Base-by-base conservation (phyloP, 441 rosid genomes). In the Lepidium campestre region DNA sequence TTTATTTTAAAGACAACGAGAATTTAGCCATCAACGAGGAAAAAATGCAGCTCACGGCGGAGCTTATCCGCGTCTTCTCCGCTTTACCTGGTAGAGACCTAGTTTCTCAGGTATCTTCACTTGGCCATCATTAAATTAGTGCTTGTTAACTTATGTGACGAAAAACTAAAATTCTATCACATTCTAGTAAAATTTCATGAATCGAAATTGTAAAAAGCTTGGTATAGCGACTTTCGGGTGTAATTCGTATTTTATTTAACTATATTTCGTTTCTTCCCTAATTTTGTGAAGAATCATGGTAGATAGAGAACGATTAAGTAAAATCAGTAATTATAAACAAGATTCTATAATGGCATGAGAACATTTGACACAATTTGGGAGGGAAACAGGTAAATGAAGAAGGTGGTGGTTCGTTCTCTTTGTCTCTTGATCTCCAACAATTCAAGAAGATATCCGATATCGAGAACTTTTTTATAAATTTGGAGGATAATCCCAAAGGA, bases 401-500 rank as follows among this genome's bases (percentile, higher is more conserved):
- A 13, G 77, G 80, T 62, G 72, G 75, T 37, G 89, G 84, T 7
- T 70, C 75, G 42, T 77, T 78, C 68, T 68, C 81, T 67, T 77
- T 90, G 74, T 74, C 89, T 5, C 77, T 92, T 57, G 93, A 95
- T 79, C 87, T 86, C 64, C 86, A 85, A 76, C 78, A 79, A n/a
- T 91, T 91, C 54, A 82, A 79, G 67, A 86, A 88, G 68, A 19
- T 79, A 54, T 86, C 86, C 35, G 62, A 81, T 18, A 57, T 83
- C 40, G 77, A 80, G 40, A 82, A 85, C 41, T 90, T 95, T 72
- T 90, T 80, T 68, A 46, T 74, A 12, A 72, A 72, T 65, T 54
- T 95, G 41, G 94, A 85, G 62, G 87, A 85, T 27, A 83, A 77
- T 72, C 99, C 99, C 57, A 88, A 80, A 82, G 78, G 71, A 54